Evolutionary conservation across 441 rosid species (phyloP), one percentile per base, ranked within the genome.

Genomic region (Gossypium schwendimanii): DNA sequence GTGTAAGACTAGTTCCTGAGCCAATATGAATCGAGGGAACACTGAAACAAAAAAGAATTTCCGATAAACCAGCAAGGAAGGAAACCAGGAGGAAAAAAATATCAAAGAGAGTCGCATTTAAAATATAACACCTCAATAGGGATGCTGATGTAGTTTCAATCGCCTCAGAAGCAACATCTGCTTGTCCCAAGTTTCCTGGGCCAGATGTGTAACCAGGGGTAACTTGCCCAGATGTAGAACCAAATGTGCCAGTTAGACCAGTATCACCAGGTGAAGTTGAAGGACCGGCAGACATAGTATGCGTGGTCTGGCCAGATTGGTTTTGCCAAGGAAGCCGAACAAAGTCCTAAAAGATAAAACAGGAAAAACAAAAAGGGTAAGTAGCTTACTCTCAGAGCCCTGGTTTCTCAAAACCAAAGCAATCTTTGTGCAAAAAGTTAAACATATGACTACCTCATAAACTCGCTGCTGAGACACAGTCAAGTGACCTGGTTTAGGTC

Each of bases 271-370:
- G 82, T 63, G 88, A 78, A 78, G 82, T 67, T 74, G 89, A 78
- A 77, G 90, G 78, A 50, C 85, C 84, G 10, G 85, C 73, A 58
- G 92, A 81, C 73, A 84, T 28, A 47, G 86, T 62, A 76, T 87
- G 92, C 11, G 98, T 77, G 17, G 79, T 82, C 77, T 87, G 97
- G 79, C 79, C 80, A 59, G 98, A 87, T 73, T 91, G 99, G 73
- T 87, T 96, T 85, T 93, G 98, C 98, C 88, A 92, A 62, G 98
- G 99, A 83, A 92, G 92, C 75, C 94, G 89, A 81, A 93, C 95
- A 76, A 21, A 70, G 18, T 49, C 70, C 70, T 47, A 49, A n/a
- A 47, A 24, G 23, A 47, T 24, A 47, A 33, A 8, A 44, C 58
- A 69, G 20, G 20, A 18, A 39, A 39, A 45, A n/a, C 17, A 64